A percentile compares a stretch with the other conserved stretches of the same genome.
phyloP scores from a whole-genome alignment of 108 stramenopile species.

The Nitzschia palea region DNA sequence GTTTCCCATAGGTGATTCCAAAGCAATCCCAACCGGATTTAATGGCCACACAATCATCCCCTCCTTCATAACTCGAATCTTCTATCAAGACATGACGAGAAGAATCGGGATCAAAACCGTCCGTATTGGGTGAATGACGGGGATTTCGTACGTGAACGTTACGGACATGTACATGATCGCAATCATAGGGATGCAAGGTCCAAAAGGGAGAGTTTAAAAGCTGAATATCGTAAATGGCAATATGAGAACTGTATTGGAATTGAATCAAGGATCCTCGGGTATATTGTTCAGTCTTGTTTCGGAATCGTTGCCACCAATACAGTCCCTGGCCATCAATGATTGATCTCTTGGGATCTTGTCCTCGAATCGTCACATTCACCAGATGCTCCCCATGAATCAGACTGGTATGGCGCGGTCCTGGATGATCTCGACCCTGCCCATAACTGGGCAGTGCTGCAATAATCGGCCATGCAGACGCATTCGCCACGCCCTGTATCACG shows the following conservation, averaged over 20 bases:
- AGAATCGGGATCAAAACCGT: slow-evolving; percentile 48
- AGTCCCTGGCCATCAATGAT: slow-evolving; percentile 39
- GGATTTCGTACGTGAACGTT: slow-evolving; percentile 28
- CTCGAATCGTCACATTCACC: slow-evolving; percentile 28
- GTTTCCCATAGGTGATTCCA: slow-evolving; percentile 5
- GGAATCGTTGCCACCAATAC: slow-evolving; percentile 22
- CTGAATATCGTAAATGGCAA: slow-evolving; percentile 18
- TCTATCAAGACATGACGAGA: slow-evolving; percentile 43
- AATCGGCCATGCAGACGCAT: slow-evolving; percentile 18
- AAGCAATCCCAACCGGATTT: slow-evolving; percentile 37
- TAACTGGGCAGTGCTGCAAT: slow-evolving; percentile 32
- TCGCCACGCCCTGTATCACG: slow-evolving; percentile 11
- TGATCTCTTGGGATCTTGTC: slow-evolving; percentile 5
- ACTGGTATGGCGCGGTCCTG: slow-evolving; percentile 5
- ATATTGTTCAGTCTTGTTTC: not conserved
- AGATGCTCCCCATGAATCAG: slow-evolving; percentile 11
- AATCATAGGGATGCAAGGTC: slow-evolving; percentile 43
- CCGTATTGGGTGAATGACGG: slow-evolving; percentile 31
- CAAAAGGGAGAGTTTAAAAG: slow-evolving; percentile 44
- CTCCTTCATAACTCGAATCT: slow-evolving; percentile 27
- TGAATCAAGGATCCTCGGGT: slow-evolving; percentile 35
- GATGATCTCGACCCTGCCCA: slow-evolving; percentile 13
- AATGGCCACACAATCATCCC: slow-evolving; percentile 48
- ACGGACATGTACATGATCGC: slow-evolving; percentile 28
- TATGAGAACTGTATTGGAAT: slow-evolving; percentile 16